Conservation (phyloP, 129 eudicot genomes). For the Flaveria sonorensis region DNA sequence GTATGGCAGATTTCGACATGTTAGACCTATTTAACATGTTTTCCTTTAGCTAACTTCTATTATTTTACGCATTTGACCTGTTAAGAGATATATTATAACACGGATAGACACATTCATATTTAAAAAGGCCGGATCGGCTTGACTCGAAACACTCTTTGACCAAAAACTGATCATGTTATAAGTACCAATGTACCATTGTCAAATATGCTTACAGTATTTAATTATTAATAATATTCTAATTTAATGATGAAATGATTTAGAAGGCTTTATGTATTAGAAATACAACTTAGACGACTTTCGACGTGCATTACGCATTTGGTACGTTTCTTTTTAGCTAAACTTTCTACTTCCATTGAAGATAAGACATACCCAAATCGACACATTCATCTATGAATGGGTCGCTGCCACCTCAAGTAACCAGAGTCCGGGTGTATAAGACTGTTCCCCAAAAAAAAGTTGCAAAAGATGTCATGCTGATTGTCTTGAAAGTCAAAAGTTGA, state of each 20-base stretch:
- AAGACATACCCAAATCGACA: background rate
- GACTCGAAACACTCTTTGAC: background rate
- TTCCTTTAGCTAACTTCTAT: background rate
- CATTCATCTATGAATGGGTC: background rate
- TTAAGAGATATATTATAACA: background rate
- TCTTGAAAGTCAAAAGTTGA: background rate
- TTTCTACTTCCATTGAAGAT: background rate
- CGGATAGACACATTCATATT: background rate
- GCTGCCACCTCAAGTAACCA: background rate
- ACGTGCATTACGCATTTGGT: background rate
- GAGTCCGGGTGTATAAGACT: background rate
- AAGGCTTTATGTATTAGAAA: background rate
- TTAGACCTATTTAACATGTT: background rate
- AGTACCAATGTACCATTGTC: background rate
- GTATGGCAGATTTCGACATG: background rate
- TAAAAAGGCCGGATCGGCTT: background rate
- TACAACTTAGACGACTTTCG: background rate
- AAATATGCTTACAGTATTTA: background rate
- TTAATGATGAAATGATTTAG: background rate
- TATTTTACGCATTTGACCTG: background rate
- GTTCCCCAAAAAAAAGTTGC: background rate
- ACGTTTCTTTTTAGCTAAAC: background rate
- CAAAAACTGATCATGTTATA: background rate
- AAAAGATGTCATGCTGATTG: background rate
- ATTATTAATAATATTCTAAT: background rate